Percentiles rank a stretch among this genome's conserved stretches.
phyloP scores from a whole-genome alignment of 2,329 filamentous ascomycete species.

The Myriosclerotinia curreyana region DNA sequence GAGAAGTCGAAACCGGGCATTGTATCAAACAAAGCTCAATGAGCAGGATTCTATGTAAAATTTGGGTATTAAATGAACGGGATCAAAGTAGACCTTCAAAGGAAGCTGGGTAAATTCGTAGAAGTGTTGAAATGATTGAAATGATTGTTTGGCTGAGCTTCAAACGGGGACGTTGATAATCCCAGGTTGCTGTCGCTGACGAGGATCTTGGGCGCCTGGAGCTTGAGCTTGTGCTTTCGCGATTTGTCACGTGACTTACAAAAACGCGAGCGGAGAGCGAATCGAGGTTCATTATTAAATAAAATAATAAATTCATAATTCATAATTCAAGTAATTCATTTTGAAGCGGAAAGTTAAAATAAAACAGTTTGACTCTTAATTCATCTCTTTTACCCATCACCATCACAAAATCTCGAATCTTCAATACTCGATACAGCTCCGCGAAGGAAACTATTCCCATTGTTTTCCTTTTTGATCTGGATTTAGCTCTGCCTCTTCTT shows the following conservation, averaged over 20 bases:
- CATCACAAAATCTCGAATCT: neutral
- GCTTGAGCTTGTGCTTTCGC: conserved; percentile 21
- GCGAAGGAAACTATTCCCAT: neutral
- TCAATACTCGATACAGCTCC: neutral
- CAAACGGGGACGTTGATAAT: conserved; percentile 9
- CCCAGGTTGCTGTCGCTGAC: conserved; percentile 23
- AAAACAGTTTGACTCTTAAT: neutral
- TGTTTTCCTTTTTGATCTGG: neutral
- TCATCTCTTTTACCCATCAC: neutral
- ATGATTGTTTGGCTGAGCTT: conserved; percentile 17
- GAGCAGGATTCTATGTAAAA: conserved; percentile 18
- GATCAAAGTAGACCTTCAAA: neutral
- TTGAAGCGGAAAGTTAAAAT: neutral
- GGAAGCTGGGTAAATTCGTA: neutral
- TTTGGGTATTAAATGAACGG: neutral
- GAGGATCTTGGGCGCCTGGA: conserved; percentile 23
- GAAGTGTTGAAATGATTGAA: conserved; percentile 15
- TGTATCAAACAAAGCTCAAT: conserved; percentile 41
- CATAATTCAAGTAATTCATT: too few relatives aligned
- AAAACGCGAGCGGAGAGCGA: conserved; percentile 18
- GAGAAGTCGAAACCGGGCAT: conserved; percentile 99
- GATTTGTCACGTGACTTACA: conserved; percentile 18
- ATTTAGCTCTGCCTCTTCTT: conserved; percentile 1
- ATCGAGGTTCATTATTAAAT: conserved; percentile 6
- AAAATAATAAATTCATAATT: too few relatives aligned